Conservation (phyloP, 257 asterid species). For the Echites panduratus region DNA sequence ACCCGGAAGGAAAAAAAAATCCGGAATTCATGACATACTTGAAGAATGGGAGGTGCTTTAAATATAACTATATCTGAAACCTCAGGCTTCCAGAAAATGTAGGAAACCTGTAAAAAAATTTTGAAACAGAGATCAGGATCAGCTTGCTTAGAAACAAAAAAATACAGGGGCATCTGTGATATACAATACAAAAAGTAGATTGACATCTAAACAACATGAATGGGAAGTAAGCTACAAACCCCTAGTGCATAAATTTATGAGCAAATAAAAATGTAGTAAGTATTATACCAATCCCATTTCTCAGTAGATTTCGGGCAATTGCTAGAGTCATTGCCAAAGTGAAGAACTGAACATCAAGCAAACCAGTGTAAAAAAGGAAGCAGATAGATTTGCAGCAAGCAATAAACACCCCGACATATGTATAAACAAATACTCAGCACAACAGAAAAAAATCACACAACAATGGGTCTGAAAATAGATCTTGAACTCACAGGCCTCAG, state of each 20-base stretch:
- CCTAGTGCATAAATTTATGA: neutral
- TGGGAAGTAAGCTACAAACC: neutral
- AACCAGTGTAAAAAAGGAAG: neutral
- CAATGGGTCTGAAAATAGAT: neutral
- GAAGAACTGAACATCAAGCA: neutral
- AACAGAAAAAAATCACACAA: neutral
- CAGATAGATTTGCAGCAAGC: neutral
- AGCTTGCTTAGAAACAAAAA: neutral
- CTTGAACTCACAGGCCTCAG: neutral
- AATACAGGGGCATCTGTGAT: neutral
- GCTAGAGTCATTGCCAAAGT: neutral
- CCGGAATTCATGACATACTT: conserved; percentile 36
- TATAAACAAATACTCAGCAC: neutral
- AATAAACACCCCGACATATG: neutral
- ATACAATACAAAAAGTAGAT: neutral
- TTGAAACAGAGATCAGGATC: conserved; percentile 1
- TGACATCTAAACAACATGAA: neutral
- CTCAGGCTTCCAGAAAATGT: conserved; percentile 73
- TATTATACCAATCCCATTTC: neutral
- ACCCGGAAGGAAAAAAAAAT: neutral
- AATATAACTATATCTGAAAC: conserved; percentile 83
- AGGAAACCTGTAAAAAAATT: conserved; percentile 60
- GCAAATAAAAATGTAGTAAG: neutral
- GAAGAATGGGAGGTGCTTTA: conserved; percentile 78
- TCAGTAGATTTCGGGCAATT: neutral